A percentile compares a stretch with the other conserved stretches of the same genome.
Evolutionary conservation across 2,329 filamentous ascomycete genomes (phyloP).

Genomic region (Cercospora sp.): DNA sequence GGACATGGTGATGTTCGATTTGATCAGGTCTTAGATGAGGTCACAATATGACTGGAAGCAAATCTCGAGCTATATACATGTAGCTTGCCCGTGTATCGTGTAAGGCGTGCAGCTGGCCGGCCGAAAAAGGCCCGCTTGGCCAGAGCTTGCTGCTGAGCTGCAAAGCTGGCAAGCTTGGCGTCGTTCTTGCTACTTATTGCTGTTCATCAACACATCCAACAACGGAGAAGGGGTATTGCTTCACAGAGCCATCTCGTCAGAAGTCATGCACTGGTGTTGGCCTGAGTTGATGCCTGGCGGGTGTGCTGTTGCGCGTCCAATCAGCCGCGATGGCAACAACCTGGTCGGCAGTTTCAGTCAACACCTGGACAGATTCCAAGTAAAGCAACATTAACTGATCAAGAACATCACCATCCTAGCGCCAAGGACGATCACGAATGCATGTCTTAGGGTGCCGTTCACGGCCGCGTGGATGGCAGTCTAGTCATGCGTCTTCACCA

Average conservation of each 20-base stretch:
- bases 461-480: background rate
- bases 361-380: background rate
- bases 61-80: background rate
- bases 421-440: background rate
- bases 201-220: background rate
- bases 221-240: background rate
- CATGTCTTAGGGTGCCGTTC: background rate
- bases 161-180: background rate
- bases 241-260: background rate
- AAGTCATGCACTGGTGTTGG: background rate
- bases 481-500: background rate
- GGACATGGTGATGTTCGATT: conserved; percentile 20
- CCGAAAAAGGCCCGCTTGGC: conserved; percentile 6
- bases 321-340: background rate
- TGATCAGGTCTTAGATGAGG: background rate
- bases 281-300: background rate
- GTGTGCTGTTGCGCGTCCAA: background rate
- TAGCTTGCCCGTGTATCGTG: background rate
- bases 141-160: background rate
- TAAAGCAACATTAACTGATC: background rate
- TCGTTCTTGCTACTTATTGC: background rate
- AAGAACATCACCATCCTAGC: background rate
- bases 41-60: background rate
- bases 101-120: conserved; percentile 7
- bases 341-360: background rate